Base-by-base conservation (phyloP, 768 basidiomycete species). In the Butyriboletus loyo region DNA sequence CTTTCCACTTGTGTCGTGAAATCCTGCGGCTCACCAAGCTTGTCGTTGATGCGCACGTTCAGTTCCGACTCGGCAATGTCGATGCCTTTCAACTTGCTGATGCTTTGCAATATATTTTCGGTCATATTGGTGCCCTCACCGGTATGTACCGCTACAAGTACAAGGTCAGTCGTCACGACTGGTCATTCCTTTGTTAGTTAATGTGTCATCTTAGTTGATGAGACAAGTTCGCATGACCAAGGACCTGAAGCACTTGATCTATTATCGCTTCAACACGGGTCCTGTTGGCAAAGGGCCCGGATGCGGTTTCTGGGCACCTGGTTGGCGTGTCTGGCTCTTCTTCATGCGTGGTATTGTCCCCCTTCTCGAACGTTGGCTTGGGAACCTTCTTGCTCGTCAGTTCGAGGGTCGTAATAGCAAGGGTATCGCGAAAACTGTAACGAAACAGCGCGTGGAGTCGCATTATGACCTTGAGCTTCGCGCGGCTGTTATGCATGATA, bases 91-190 rank as follows among this genome's bases (percentile, higher is more conserved):
- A 99, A 70, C 85, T 99, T 44, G 97, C 97, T 17, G 97, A 99
- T 59, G 97, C 97, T 1, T 77, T 99, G 22, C 97, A 99, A 69
- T 99, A 98, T 71, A 96, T 93, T 64, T 98, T 98, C 63, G 89
- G 83, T 2, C 97, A 99, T 65, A 92, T 99, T 52, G 97, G 97
- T 65, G 96, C 97, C 25, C 75, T 99, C 60, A 99, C 97, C 5
- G 97, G 97, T 62, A 99, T 99, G 97, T 99, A 99, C 74, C 86
- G 96, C 27, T 98, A 98, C 79, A 98, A 98, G 78, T 99, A 99
- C 79, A 98, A 98, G 83, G 87, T 87, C 54, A 10, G 77, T 66
- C 35, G 24, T 24, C 24, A 35, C 17, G 30, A 44, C 37, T 28
- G n/a, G 28, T 22, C 21, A 27, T 30, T 21, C 34, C 36, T 46